Evolutionary conservation across 2,329 filamentous ascomycete genomes (phyloP).

Genomic region (Erysiphe pisi): DNA sequence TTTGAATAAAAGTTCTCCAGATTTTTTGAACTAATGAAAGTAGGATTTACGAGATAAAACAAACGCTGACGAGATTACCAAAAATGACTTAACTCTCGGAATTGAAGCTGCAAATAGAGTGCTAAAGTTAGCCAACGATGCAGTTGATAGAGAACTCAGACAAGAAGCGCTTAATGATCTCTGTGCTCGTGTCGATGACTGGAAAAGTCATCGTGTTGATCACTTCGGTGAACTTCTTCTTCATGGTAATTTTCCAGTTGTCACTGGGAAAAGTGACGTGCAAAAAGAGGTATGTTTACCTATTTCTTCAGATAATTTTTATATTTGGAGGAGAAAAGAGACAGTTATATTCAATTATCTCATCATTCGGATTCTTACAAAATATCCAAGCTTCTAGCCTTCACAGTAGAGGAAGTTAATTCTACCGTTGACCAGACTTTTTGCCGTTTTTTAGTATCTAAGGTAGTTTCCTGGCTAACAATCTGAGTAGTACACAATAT

Average conservation of each 20-base stretch:
- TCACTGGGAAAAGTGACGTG: constrained; percentile 79
- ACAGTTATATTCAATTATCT: not conserved
- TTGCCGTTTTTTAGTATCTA: not conserved
- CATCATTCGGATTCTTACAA: too few relatives aligned
- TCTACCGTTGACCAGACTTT: too few relatives aligned
- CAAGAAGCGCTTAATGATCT: constrained; percentile 76
- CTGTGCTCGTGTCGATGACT: constrained; percentile 76
- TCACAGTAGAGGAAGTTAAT: not conserved
- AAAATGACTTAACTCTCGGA: constrained; percentile 61
- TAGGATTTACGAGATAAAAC: constrained; percentile 81
- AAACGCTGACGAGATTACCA: constrained; percentile 57
- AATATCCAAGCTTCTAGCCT: constrained; percentile 29
- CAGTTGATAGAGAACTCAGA: constrained; percentile 77
- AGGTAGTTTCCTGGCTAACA: not conserved
- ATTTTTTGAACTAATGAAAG: not conserved
- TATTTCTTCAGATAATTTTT: constrained; percentile 23
- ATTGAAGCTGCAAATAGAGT: constrained; percentile 74
- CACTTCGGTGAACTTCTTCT: constrained; percentile 83
- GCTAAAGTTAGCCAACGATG: constrained; percentile 75
- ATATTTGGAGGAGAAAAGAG: not conserved
- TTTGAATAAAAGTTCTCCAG: not conserved
- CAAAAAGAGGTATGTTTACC: constrained; percentile 56
- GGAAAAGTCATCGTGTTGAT: constrained; percentile 85
- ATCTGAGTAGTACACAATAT: constrained; percentile 72
- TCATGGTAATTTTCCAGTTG: constrained; percentile 80